Evolutionary conservation across 2,329 filamentous ascomycete genomes (phyloP).

Genomic region (Lasiodiplodia citricola): DNA sequence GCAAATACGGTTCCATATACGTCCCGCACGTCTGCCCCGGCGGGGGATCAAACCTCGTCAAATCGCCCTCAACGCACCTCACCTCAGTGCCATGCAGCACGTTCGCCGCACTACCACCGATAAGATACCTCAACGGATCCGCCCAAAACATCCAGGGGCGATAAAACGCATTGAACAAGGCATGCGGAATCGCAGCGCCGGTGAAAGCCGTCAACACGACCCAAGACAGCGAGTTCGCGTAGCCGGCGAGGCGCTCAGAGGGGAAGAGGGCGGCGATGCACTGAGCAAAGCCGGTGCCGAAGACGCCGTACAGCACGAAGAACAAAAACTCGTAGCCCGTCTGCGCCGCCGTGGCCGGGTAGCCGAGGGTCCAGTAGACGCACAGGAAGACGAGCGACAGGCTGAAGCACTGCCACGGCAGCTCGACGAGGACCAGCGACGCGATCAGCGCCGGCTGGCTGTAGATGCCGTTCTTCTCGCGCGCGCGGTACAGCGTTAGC

Average conservation of each 20-base stretch:
- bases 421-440: constrained; percentile 69
- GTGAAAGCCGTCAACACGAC: constrained; percentile 74
- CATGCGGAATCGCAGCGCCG: constrained; percentile 73
- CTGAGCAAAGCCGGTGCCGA: constrained; percentile 69
- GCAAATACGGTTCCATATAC: constrained; percentile 60
- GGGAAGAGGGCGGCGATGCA: constrained; percentile 69
- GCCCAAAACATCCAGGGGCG: constrained; percentile 57
- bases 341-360: not conserved
- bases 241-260: constrained; percentile 69
- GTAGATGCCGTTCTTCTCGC: constrained; percentile 82
- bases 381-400: constrained; percentile 65
- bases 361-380: constrained; percentile 54
- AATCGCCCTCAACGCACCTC: constrained; percentile 60
- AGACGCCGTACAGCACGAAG: constrained; percentile 69
- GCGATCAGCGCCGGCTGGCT: constrained; percentile 73
- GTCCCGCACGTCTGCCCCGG: constrained; percentile 63
- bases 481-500: constrained; percentile 69
- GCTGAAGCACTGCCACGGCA: constrained; percentile 70
- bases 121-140: constrained; percentile 70
- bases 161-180: constrained; percentile 69
- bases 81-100: constrained; percentile 62
- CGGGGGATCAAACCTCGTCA: constrained; percentile 65
- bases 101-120: constrained; percentile 66
- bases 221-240: constrained; percentile 72
- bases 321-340: constrained; percentile 61